Base-by-base conservation (phyloP, 495 filamentous ascomycete genomes). In the Ramalina intermedia region DNA sequence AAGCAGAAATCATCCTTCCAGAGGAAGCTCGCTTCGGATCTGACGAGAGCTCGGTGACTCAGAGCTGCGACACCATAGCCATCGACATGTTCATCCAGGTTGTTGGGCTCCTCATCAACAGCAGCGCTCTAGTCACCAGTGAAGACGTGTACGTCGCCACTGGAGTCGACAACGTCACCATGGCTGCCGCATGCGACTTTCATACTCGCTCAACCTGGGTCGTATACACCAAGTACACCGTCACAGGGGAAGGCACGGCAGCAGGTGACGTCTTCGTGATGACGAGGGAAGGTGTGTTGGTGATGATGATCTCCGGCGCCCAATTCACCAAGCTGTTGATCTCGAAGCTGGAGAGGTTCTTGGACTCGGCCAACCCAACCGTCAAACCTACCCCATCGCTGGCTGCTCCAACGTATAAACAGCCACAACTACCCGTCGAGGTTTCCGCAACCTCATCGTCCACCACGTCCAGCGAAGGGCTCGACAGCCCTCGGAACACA, bases 71-170 rank as follows among this genome's bases (percentile, higher is more conserved):
- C 29, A 48, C 59, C 0, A 50, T 66, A 8, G 39, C 55, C 4
- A 36, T 64, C 26, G 66, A 68, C 39, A 57, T 35, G 0, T 65
- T 66, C 47, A 58, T 69, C 13, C 61, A 68, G 51, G 61, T 65
- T 14, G 59, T 57, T 3, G 63, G 66, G 13, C 48, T 68, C 3
- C 49, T 62, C 4, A 58, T 63, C 21, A 68, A 67, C 41, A 58
- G 52, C 21, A 61, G 59, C 37, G 48, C 53, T 9, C 16, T 42
- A 12, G 49, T 51, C 37, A 48, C 49, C 7, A 52, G 40, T 1
- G 59, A 58, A 26, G 54, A 63, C 21, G 57, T 63, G 24, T 59
- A 53, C 43, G 55, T 65, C 39, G 61, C 50, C 16, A 54, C 54
- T 16, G 49, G 52, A 16, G 50, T 58, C 37, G 54, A 58, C 11